Base-by-base conservation (phyloP, 495 filamentous ascomycete species). In the Aspergillus sclerotiicarbonarius region DNA sequence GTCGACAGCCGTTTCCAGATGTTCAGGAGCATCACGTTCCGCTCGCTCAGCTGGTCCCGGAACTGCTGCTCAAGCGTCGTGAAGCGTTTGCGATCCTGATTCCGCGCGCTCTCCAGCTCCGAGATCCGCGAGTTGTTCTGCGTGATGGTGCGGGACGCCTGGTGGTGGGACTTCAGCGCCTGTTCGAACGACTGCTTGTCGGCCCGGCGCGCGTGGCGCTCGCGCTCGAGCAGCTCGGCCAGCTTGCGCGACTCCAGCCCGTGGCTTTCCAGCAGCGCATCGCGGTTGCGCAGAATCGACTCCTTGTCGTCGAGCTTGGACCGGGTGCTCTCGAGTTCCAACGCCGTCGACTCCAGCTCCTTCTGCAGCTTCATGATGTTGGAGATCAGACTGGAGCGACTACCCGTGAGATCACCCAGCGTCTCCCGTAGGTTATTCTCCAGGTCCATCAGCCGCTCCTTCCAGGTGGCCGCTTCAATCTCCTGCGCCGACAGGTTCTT, bases 131-230 rank as follows among this genome's bases (percentile, higher is more conserved):
- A 82, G 70, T 97, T 90, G 60, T 90, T 90, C 64, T 91, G 87
- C 3, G 85, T 84, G 58, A 96, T 87, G 2, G 88, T 93, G 18
- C 90, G 85, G 19, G 85, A 87, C 43, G 91, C 86, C 53, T 91
- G 89, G 52, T 92, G 89, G 57, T 95, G 88, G 3, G 88, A 90
- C 62, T 88, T 91, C 66, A 95, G 87, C 61, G 90, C 86, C 43
- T 89, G 87, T 62, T 98, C 94, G 59, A 92, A 91, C 39, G 92
- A 86, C 57, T 89, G 81, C 66, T 90, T 92, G 59, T 94, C 91
- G 52, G 88, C 87, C 39, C 89, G 85, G 56, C 94, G 90, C 49
- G 84, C 85, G 62, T 90, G 84, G 32, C 91, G 86, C 73, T 98
- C 94, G 53, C 93, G 93, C 30, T 98, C 94, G 30, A 98, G 85